Evolutionary conservation across 352 stramenopile species (phyloP), one percentile per base, ranked within the genome.

Genomic region (Phytopythium delawarense): DNA sequence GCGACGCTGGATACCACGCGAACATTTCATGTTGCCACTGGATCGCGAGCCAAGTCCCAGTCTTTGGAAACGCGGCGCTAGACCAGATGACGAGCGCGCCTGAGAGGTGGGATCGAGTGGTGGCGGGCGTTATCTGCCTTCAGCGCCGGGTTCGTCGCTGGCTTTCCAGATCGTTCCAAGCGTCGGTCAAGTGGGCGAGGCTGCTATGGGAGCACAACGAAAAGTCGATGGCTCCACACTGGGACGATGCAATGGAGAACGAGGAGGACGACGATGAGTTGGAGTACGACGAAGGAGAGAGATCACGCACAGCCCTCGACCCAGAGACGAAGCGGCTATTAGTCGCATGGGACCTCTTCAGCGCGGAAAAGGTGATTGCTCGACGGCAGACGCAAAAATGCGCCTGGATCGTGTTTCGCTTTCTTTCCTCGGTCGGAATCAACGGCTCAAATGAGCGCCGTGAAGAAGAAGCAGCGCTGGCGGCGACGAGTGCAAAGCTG

Each of bases 321-420:
- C 34, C 34, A n/a, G 58, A 63, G 54, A 64, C 69, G 37, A 69
- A 51, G 18, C 44, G 48, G 34, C 45, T 90, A 13, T 45, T 87
- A 12, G 68, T 74, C 34, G 61, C 76, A 16, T 79, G 84, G 69
- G 74, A 66, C 54, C 61, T 75, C 6, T 89, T 75, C 45, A 89
- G 79, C 16, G 81, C 92, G 39, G 81, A 93, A 30, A 66, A 81
- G 11, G 74, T 94, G 42, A 61, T 96, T 16, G 65, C 88, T 62
- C 69, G 74, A n/a, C 91, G 91, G 58, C 80, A 89, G 48, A 84
- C 82, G 1, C 76, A 74, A 61, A 72, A 67, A 40, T 92, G 83
- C 25, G 84, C 87, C 7, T 94, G 84, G 84, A 79, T 93, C 40
- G 80, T 94, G 25, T 96, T 96, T 51, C 78, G 83, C 1, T 91